A percentile compares a stretch with the other conserved stretches of the same genome.
Conservation (phyloP, 2,329 filamentous ascomycete genomes). For the Lomentospora prolificans region DNA sequence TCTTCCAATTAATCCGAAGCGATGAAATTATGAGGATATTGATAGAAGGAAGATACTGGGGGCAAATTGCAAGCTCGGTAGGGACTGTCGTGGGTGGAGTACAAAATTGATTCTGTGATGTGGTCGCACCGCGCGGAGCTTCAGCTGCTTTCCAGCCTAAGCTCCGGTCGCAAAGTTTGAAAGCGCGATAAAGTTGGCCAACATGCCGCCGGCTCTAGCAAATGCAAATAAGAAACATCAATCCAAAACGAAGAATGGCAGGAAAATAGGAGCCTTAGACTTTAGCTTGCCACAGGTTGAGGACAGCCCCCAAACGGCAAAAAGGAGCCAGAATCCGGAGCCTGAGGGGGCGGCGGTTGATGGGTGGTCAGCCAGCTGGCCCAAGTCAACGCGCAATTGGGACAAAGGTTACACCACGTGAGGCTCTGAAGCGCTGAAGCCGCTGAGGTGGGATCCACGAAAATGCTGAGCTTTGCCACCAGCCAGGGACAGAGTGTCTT, state of each 20-base stretch:
- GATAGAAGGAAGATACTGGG: no score
- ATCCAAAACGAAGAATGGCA: not conserved
- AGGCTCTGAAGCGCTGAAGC: not conserved
- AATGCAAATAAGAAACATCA: not conserved
- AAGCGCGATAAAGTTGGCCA: not conserved
- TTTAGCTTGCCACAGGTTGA: no score
- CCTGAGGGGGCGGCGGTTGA: no score
- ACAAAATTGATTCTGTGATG: not conserved
- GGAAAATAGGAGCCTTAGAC: not conserved
- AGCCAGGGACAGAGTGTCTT: not conserved
- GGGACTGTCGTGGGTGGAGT: not conserved
- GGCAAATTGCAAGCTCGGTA: not conserved
- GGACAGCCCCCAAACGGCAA: no score
- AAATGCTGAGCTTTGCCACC: not conserved
- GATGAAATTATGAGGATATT: no score
- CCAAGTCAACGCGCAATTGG: no score
- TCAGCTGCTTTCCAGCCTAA: not conserved
- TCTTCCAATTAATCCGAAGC: not conserved
- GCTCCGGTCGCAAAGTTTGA: not conserved
- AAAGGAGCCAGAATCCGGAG: no score
- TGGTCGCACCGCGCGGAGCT: not conserved
- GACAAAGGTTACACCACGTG: not conserved
- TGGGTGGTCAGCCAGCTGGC: no score
- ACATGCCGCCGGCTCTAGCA: not conserved
- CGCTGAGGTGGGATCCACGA: not conserved